Evolutionary conservation across 129 eudicot genomes (phyloP).

Genomic region (Arctium lappa): DNA sequence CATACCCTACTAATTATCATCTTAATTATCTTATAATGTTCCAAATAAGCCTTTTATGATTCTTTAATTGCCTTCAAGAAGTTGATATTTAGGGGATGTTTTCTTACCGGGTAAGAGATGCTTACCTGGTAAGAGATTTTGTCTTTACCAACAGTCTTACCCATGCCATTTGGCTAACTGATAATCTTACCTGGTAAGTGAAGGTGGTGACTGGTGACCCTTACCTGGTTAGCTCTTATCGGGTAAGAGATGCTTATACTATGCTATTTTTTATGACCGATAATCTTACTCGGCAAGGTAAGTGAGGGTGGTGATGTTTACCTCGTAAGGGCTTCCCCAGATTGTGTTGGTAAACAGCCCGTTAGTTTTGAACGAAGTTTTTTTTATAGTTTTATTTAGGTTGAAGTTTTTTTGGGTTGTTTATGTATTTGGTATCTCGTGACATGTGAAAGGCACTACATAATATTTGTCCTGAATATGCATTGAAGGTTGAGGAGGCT

Average conservation of each 20-base stretch:
- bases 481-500: constrained; percentile 70
- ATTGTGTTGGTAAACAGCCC: background rate
- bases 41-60: background rate
- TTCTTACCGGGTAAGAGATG: background rate
- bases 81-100: background rate
- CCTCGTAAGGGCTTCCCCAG: background rate
- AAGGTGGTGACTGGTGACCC: no score
- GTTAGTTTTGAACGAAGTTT: background rate
- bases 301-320: background rate
- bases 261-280: background rate
- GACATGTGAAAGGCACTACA: background rate
- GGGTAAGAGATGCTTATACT: no score
- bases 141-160: background rate
- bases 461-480: background rate
- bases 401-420: background rate
- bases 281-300: background rate
- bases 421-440: background rate
- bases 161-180: background rate
- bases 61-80: background rate
- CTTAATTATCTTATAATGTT: background rate
- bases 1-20: background rate
- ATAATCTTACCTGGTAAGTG: no score
- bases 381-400: background rate
- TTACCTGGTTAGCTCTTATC: no score
- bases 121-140: background rate